Base-by-base conservation (phyloP, 164 flowering plant species). In the Stephania yunnanensis region DNA sequence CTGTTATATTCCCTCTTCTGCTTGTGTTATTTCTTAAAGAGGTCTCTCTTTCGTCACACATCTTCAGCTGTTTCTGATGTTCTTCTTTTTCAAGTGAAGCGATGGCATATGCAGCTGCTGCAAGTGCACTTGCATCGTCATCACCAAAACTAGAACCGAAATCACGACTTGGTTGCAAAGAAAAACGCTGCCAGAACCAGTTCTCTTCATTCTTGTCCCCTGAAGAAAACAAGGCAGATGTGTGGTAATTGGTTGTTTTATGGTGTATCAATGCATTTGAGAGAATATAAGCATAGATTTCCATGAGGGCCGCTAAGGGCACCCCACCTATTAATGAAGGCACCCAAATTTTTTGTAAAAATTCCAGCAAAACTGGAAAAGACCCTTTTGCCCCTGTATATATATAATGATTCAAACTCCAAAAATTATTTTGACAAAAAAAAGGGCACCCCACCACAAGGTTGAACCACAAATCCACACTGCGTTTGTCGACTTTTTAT, bases 91-190 rank as follows among this genome's bases (percentile, higher is more conserved):
- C 85, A 6, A 83, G 73, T 6, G 85, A 75, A 31, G 70, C 77
- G 50, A 90, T 72, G 19, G 89, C 93, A 74, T 77, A 88, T n/a
- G 90, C 91, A 58, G 91, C 86, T 17, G 94, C 97, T 72, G 92
- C 93, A 67, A 90, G 74, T 7, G 86, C 87, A 6, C 84, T 52
- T 46, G 77, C 80, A 52, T 81, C 81, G n/a, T 88, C 92, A 6
- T 20, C 70, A 12, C 52, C 82, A 22, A 55, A 65, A 45, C 36
- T 73, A 17, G 78, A 69, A 55, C 84, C 85, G 46, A 71, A 70
- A n/a, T 80, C 87, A 4, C 29, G 76, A 44, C 76, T 83, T 87
- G 79, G 82, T 81, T 76, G 76, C 30, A 85, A 50, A 2, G 90
- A 85, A 50, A 82, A 82, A 73, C 82, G 87, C 71, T 83, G 84